phyloP scores from a whole-genome alignment of 805 yeast genomes.

The Candida berthetii region DNA sequence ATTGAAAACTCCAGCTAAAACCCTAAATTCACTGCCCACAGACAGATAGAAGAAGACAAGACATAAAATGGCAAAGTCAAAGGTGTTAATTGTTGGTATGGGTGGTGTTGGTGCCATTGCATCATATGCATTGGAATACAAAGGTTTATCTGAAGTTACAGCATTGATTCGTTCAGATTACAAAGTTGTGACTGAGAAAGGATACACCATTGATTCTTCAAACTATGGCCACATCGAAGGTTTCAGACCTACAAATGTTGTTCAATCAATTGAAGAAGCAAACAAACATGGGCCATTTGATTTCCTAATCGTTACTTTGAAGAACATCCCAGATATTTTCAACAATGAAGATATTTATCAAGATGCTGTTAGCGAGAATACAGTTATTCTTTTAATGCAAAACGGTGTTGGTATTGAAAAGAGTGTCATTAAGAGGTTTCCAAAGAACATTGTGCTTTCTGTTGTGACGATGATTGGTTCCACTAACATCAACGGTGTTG shows the following conservation, averaged over 20 bases:
- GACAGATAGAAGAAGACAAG: too few relatives aligned
- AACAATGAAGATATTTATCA: constrained; percentile 43
- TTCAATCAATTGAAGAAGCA: constrained; percentile 34
- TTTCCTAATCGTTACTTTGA: constrained; percentile 54
- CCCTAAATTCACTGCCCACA: too few relatives aligned
- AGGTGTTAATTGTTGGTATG: constrained; percentile 58
- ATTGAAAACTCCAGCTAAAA: too few relatives aligned
- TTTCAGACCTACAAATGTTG: constrained; percentile 43
- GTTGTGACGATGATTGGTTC: constrained; percentile 63
- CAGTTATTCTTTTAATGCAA: constrained; percentile 50
- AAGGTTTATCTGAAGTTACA: constrained; percentile 44
- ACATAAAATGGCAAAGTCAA: constrained; percentile 2
- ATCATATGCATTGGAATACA: constrained; percentile 50
- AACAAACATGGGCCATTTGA: constrained; percentile 36
- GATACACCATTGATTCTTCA: constrained; percentile 49
- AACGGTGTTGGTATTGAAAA: constrained; percentile 60
- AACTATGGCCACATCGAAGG: constrained; percentile 47
- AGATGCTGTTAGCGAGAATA: constrained; percentile 40
- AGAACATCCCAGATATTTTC: constrained; percentile 60
- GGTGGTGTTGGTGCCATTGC: constrained; percentile 81
- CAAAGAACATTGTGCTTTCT: constrained; percentile 43
- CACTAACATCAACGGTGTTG: constrained; percentile 35
- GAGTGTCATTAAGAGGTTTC: constrained; percentile 43
- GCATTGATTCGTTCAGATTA: constrained; percentile 58
- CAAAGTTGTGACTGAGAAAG: constrained; percentile 37